Conservation (phyloP, 176 grass and related monocot genomes). For the Eragrostis nindensis region DNA sequence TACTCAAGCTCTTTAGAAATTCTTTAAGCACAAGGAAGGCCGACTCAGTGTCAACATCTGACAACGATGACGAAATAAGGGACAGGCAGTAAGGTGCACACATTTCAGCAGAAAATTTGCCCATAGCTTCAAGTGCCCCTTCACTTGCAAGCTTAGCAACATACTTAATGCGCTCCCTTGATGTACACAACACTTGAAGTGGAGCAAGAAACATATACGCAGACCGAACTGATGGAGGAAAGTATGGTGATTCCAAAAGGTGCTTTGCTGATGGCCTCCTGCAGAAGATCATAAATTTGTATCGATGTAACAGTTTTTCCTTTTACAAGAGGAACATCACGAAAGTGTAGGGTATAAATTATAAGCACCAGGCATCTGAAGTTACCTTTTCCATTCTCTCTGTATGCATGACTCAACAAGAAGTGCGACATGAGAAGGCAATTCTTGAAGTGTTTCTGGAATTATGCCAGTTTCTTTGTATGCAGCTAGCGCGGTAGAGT, state of each 20-base stretch:
- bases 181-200: constrained; percentile 71
- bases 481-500: constrained; percentile 71
- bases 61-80: constrained; percentile 64
- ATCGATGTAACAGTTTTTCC: constrained; percentile 26
- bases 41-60: constrained; percentile 68
- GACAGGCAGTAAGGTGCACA: constrained; percentile 80
- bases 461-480: constrained; percentile 78
- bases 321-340: constrained; percentile 27
- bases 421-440: constrained; percentile 79
- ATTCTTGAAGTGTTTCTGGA: constrained; percentile 63
- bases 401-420: constrained; percentile 89
- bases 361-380: constrained; percentile 31
- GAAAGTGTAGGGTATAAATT: constrained; percentile 12
- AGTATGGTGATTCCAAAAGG: constrained; percentile 86
- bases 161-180: constrained; percentile 75
- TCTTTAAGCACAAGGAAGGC: constrained; percentile 75
- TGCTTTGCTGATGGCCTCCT: constrained; percentile 87
- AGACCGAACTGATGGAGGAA: constrained; percentile 76
- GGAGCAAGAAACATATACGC: constrained; percentile 92
- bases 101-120: constrained; percentile 79
- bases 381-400: constrained; percentile 84
- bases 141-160: constrained; percentile 74
- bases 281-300: constrained; percentile 33
- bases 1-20: constrained; percentile 77
- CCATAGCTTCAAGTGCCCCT: constrained; percentile 88